Percentiles rank a stretch among this genome's conserved stretches.
Evolutionary conservation across 75 land plant genomes (phyloP).

Genomic region (Cryptomeria japonica): DNA sequence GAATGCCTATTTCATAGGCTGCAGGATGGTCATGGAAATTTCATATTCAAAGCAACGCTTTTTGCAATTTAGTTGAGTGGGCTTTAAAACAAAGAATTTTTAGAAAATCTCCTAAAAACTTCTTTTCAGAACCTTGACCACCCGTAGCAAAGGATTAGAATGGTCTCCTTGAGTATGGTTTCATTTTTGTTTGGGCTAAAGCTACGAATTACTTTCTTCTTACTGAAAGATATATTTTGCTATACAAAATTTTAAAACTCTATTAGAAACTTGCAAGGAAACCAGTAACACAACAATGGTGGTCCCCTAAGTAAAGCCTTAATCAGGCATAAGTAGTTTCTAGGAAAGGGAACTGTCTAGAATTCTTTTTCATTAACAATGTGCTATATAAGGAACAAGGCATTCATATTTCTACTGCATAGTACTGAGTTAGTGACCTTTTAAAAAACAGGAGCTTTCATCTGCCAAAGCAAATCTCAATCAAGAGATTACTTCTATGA

Average conservation of each 20-base stretch:
- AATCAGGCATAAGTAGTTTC: not conserved
- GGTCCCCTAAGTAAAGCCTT: not conserved
- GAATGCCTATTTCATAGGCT: not conserved
- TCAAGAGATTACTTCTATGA: constrained; percentile 55
- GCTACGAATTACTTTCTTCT: not conserved
- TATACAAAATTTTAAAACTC: not conserved
- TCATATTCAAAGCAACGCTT: not conserved
- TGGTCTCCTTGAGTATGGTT: not conserved
- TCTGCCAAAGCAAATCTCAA: constrained; percentile 53
- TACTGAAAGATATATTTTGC: not conserved
- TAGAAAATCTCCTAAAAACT: not conserved
- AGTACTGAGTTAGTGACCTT: constrained; percentile 5
- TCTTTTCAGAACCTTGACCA: not conserved
- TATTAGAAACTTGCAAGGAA: not conserved
- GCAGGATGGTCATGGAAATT: not conserved
- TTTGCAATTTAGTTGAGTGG: not conserved
- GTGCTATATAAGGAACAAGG: constrained; percentile 1
- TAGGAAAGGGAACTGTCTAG: not conserved
- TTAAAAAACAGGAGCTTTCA: constrained; percentile 57
- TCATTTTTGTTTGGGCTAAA: not conserved
- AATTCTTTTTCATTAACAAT: not conserved
- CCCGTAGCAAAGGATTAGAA: not conserved
- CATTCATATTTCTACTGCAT: not conserved
- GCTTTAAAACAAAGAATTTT: not conserved
- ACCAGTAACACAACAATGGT: not conserved